Evolutionary conservation across 2,329 filamentous ascomycete genomes (phyloP), one percentile per base, ranked within the genome.

Genomic region (Fusarium verrucosum): DNA sequence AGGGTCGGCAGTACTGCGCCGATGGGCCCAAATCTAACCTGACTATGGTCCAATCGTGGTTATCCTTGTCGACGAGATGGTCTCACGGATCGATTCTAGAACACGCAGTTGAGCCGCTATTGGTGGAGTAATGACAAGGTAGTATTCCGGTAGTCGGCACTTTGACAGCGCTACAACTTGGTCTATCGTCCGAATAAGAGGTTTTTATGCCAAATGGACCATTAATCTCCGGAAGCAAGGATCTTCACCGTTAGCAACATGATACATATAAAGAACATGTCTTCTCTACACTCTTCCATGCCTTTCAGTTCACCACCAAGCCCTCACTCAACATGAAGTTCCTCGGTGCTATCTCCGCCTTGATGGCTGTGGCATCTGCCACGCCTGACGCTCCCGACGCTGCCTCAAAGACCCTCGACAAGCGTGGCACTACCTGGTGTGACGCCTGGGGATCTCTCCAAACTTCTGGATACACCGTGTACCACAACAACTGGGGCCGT

Each of bases 401-500:
- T 2, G 50, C 58, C 16, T 62, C 62, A 4, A 69, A 72, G 19
- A 65, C 68, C 14, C 46, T 78, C 41, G 71, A 77, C 28, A 75
- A 78, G 64, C 73, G 78, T 25, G 74, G 73, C 41, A 70, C 69
- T 5, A 67, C 69, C 45, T 69, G 69, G 67, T 83, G 81, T 56
- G 79, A 74, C 16, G 73, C 78, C 59, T 82, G 72, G 61, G 79
- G 71, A 35, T 74, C 76, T 7, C 52, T 73, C 14, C 66, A 70
- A 2, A 76, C 75, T 1, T 78, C 77, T 30, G 74, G 72, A 36
- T 85, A 81, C 72, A 83, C 76, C 41, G 66, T 85, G 51, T 85
- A 83, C 74, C 82, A 85, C 70, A 80, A 85, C 73, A 81, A 83
- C 64, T 85, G 83, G 83, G 81, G 81, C 23, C 47, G 75, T 40